Evolutionary conservation across 805 yeast species (phyloP).

Genomic region (Wickerhamiella hasegawae): DNA sequence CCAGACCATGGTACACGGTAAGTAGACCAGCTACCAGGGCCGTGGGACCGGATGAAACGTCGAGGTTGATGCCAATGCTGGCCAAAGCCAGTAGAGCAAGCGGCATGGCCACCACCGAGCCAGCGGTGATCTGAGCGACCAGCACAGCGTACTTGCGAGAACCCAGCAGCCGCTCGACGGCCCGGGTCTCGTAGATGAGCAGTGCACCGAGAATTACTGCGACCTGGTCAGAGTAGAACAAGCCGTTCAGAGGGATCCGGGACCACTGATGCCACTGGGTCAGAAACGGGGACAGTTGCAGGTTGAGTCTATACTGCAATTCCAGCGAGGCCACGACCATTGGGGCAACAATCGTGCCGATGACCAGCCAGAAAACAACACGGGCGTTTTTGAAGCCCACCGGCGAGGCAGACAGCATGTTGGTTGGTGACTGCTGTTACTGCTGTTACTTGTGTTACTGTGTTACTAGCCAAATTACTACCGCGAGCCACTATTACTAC

Average conservation of each 20-base stretch:
- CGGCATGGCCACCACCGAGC: not conserved
- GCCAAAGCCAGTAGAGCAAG: not conserved
- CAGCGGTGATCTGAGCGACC: not conserved
- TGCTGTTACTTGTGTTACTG: too few relatives aligned
- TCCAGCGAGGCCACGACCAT: slow-evolving; percentile 1
- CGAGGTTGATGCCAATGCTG: not conserved
- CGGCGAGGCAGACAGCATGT: slow-evolving; percentile 5
- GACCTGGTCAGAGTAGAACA: slow-evolving; percentile 5
- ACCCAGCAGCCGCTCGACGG: slow-evolving; percentile 6
- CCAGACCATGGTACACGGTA: not conserved
- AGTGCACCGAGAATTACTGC: slow-evolving; percentile 3
- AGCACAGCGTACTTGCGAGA: not conserved
- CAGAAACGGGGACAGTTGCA: slow-evolving; percentile 4
- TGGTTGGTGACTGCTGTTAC: too few relatives aligned
- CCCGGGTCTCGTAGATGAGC: slow-evolving; percentile 5
- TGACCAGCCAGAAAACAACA: not conserved
- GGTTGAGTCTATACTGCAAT: slow-evolving; percentile 2
- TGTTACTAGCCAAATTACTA: too few relatives aligned
- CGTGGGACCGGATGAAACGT: slow-evolving; percentile 1
- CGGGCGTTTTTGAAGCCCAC: slow-evolving; percentile 5
- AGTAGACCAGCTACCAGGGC: slow-evolving; percentile 2
- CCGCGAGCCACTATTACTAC: too few relatives aligned
- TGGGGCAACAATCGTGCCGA: slow-evolving; percentile 1
- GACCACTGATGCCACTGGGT: slow-evolving; percentile 6
- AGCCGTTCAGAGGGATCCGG: slow-evolving; percentile 3